Evolutionary conservation across 108 stramenopile genomes (phyloP).

Genomic region (Fragilaria radians): DNA sequence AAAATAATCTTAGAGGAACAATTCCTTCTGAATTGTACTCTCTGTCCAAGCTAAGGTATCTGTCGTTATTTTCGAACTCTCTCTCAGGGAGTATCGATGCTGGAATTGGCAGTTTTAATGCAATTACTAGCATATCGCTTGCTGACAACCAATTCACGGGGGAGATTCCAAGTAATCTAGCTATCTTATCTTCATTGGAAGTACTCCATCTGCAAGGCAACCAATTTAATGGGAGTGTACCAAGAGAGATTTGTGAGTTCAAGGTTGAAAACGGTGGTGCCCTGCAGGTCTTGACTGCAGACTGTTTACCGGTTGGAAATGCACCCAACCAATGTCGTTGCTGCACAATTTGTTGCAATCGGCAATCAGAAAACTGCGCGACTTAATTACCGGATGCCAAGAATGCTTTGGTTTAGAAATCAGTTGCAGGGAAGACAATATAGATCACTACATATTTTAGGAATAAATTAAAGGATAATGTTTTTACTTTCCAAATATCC

Average conservation of each 20-base stretch:
- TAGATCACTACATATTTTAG: no score
- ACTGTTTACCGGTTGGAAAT: constrained; percentile 1
- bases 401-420: no score
- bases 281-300: background rate
- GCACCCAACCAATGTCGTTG: background rate
- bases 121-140: constrained; percentile 13
- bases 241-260: background rate
- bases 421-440: no score
- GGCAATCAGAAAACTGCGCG: background rate
- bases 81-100: constrained; percentile 6
- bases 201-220: background rate
- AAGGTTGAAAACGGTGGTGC: no score
- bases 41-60: no score
- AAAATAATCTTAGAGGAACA: constrained; percentile 13
- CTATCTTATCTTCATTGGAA: background rate
- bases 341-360: constrained; percentile 1
- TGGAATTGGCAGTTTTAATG: constrained; percentile 24
- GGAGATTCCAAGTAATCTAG: constrained; percentile 14
- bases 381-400: background rate
- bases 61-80: no score
- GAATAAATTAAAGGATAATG: no score
- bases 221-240: background rate
- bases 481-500: no score
- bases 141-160: constrained; percentile 22
- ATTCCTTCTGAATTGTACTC: constrained; percentile 42